Base-by-base conservation (phyloP, 805 yeast genomes). In the Wickerhamomyces strasburgensis region DNA sequence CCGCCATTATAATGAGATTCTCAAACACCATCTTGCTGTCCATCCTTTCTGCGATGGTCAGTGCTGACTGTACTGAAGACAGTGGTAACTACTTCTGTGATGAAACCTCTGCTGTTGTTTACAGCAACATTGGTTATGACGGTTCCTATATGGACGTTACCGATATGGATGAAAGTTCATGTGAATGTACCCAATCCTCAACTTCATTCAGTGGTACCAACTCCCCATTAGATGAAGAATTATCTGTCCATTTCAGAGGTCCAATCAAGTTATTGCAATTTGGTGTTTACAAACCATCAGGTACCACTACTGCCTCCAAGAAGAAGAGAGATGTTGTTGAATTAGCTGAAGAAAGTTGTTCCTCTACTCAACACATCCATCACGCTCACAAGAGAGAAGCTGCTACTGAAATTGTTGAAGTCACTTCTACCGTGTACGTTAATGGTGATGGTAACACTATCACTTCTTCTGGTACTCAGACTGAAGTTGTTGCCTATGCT, bases 241-340 rank as follows among this genome's bases (percentile, higher is more conserved):
- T 87, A 44, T 80, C 94, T 25, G 79, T 87, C 42, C 95, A 87
- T 62, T 83, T 86, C 71, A 81, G 96, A 70, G 96, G 96, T 52
- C 96, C 96, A 26, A 56, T 87, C 51, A 72, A 75, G 58, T 75
- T 87, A 58, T 65, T 70, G 56, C 86, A 86, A 65, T 87, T 93
- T 57, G 97, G 89, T 62, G 96, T 86, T 38, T 93, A 89, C 72
- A 79, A 80, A 55, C 89, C 86, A 46, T 57, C 74, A 18, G 25
- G 25, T 21, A 11, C 7, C 11, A 48, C 70, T n/a, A 51, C 68
- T 29, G 52, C 69, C 28, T 44, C 64, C 19, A 43, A 61, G 35
- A 59, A 66, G 48, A 70, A 67, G 53, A 71, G 71, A 59, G 70
- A 64, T 43, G 25, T 7, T 21, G 7, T 21, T 7, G 70, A 60